Percentiles rank a stretch among this genome's conserved stretches.
Evolutionary conservation across 805 yeast genomes (phyloP).

Genomic region (Vanderwaltozyma polyspora): DNA sequence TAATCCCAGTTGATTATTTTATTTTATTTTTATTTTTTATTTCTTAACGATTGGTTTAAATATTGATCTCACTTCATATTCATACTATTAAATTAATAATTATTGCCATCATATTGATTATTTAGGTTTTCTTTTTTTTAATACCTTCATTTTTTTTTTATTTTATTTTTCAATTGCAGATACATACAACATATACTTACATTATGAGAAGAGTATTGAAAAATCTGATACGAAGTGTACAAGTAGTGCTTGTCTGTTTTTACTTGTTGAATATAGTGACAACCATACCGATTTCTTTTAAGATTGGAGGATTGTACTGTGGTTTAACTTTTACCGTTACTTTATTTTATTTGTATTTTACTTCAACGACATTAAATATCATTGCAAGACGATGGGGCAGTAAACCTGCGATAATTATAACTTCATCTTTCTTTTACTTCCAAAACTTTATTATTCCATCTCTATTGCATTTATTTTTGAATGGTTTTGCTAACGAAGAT

Average conservation of each 20-base stretch:
- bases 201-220: neutral
- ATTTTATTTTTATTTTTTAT: too few species aligned
- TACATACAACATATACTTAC: too few species aligned
- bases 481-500: slow-evolving; percentile 36
- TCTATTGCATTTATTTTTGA: slow-evolving; percentile 55
- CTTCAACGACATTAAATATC: slow-evolving; percentile 62
- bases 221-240: slow-evolving; percentile 14
- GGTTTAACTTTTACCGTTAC: slow-evolving; percentile 79
- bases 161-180: too few species aligned
- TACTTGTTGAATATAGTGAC: slow-evolving; percentile 61
- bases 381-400: slow-evolving; percentile 25
- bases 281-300: slow-evolving; percentile 87
- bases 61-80: too few species aligned
- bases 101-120: too few species aligned
- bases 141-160: too few species aligned
- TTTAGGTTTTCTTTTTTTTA: too few species aligned
- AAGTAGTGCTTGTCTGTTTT: slow-evolving; percentile 38
- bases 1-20: too few species aligned
- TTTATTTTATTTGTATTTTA: slow-evolving; percentile 56
- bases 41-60: too few species aligned
- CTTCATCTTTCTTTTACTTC: slow-evolving; percentile 49
- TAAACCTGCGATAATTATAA: slow-evolving; percentile 14
- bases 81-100: too few species aligned
- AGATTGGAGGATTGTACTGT: slow-evolving; percentile 83
- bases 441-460: slow-evolving; percentile 82